These are phyloP conservation scores for Heterobasidion parviporum DNA, from an alignment of 1,284 basidiomycete genomes.

Conservation along the genomic window DNA sequence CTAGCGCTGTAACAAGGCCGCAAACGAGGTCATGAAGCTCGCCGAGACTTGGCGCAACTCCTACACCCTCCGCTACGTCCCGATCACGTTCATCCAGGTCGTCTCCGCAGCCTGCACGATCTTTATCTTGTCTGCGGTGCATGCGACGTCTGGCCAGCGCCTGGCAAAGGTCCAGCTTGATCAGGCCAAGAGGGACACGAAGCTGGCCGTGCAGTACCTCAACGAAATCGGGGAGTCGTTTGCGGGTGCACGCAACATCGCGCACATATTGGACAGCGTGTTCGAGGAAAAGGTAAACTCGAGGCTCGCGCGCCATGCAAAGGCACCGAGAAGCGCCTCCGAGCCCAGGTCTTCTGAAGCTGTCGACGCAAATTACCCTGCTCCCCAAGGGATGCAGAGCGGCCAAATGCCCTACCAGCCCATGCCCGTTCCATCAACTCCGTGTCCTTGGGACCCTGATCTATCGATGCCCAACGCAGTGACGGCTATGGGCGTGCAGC, in stretches of 20 bases:
- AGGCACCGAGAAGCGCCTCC: background rate
- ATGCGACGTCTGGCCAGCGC: conserved; percentile 36
- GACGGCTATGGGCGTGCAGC: too few relatives aligned
- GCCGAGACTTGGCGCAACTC: conserved; percentile 46
- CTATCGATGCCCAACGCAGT: too few relatives aligned
- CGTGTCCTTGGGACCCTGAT: too few relatives aligned
- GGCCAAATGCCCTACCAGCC: too few relatives aligned
- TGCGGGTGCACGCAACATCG: conserved; percentile 41
- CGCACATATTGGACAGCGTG: conserved; percentile 29
- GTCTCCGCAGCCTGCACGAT: conserved; percentile 62
- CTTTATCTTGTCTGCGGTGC: conserved; percentile 47
- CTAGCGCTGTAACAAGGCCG: conserved; percentile 50
- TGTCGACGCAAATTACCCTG: too few relatives aligned
- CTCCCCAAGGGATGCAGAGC: too few relatives aligned
- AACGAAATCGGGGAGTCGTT: conserved; percentile 42
- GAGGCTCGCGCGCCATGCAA: conserved; percentile 14
- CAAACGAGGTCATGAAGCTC: conserved; percentile 55
- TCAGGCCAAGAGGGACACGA: conserved; percentile 32
- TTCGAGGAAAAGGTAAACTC: conserved; percentile 24
- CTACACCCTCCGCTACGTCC: conserved; percentile 53
- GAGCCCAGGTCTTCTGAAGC: too few relatives aligned
- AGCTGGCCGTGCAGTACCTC: conserved; percentile 40
- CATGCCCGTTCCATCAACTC: too few relatives aligned
- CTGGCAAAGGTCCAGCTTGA: conserved; percentile 23
- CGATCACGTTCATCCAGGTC: conserved; percentile 56